These are phyloP conservation scores for Haemoproteus tartakovskyi DNA, from an alignment of 169 alveolate genomes.

Conservation along the genomic window DNA sequence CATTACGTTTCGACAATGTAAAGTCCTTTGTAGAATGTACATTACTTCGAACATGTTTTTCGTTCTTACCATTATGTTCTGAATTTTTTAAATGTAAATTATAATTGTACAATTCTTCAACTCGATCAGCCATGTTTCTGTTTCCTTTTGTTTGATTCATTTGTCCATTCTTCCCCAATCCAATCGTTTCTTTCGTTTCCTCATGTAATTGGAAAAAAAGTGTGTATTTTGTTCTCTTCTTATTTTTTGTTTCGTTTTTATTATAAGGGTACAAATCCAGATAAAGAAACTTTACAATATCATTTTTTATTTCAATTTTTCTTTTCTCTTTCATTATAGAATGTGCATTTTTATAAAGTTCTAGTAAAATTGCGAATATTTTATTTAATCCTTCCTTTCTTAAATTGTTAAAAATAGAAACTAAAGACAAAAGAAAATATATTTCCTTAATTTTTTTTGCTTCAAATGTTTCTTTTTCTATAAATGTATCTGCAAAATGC, in stretches of 20 bases:
- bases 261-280: constrained; percentile 10
- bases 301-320: not conserved
- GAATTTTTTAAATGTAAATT: no score
- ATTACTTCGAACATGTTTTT: no score
- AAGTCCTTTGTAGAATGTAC: no score
- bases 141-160: no score
- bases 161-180: no score
- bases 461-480: constrained; percentile 5
- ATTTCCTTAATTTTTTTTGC: constrained; percentile 8
- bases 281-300: constrained; percentile 1
- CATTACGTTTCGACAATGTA: no score
- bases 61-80: no score
- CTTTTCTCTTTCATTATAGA: constrained; percentile 8
- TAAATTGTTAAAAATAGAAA: constrained; percentile 7
- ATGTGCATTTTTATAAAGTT: constrained; percentile 12
- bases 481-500: constrained; percentile 1
- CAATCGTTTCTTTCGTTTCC: no score
- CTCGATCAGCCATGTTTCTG: no score
- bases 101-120: no score
- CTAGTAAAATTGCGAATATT: constrained; percentile 12
- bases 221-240: no score
- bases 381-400: constrained; percentile 39
- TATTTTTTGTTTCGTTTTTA: not conserved
- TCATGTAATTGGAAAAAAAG: no score
- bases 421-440: constrained; percentile 27